These are phyloP conservation scores for Gastrolobium bilobum DNA, from an alignment of 306 rosid species.

Conservation along the genomic window DNA sequence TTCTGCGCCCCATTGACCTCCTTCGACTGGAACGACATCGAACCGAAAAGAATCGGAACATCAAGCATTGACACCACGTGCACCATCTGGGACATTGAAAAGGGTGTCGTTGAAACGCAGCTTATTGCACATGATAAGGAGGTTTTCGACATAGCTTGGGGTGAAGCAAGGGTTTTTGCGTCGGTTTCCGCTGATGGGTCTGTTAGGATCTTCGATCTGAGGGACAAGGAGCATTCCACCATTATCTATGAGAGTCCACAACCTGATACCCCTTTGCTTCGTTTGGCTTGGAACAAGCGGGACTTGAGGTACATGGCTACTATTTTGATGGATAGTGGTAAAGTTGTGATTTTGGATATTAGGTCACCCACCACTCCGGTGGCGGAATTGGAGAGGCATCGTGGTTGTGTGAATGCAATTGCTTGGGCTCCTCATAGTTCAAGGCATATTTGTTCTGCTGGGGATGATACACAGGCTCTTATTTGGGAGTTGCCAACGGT, in stretches of 20 bases:
- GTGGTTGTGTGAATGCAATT: slow-evolving; percentile 72
- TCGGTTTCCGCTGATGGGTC: slow-evolving; percentile 98
- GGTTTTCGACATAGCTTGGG: slow-evolving; percentile 97
- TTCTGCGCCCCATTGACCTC: slow-evolving; percentile 95
- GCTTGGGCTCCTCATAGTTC: slow-evolving; percentile 82
- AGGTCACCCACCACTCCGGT: slow-evolving; percentile 90
- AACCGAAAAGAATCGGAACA: slow-evolving; percentile 83
- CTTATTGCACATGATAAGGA: slow-evolving; percentile 97
- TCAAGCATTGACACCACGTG: slow-evolving; percentile 97
- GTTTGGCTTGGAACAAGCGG: slow-evolving; percentile 98
- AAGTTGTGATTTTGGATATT: slow-evolving; percentile 88
- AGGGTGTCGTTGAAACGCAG: slow-evolving; percentile 86
- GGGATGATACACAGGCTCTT: slow-evolving; percentile 90
- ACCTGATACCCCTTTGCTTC: slow-evolving; percentile 90
- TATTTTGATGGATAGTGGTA: slow-evolving; percentile 86
- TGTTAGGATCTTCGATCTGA: slow-evolving; percentile 83
- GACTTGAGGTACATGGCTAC: slow-evolving; percentile 96
- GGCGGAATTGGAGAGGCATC: slow-evolving; percentile 92
- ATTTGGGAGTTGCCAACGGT: slow-evolving; percentile 93
- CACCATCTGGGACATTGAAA: slow-evolving; percentile 92
- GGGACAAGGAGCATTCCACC: slow-evolving; percentile 96
- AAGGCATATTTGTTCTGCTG: slow-evolving; percentile 82
- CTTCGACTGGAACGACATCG: slow-evolving; percentile 96
- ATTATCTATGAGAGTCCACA: slow-evolving; percentile 95
- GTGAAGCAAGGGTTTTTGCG: slow-evolving; percentile 89